Base-by-base conservation (phyloP, 352 stramenopile genomes). In the Phytopythium chamaehyphon region DNA sequence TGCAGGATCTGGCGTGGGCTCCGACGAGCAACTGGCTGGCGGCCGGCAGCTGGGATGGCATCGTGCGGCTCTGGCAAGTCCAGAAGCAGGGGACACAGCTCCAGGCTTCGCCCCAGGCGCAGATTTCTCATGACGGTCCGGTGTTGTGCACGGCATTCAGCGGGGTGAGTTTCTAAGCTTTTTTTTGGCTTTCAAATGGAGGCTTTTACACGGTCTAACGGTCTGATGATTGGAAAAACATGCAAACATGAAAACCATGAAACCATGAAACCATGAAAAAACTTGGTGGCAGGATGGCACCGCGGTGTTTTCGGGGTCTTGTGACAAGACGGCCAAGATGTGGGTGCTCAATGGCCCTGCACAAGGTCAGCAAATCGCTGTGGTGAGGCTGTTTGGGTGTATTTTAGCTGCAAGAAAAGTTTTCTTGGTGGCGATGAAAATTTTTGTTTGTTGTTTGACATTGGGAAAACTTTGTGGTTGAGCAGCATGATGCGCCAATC, bases 301-400 rank as follows among this genome's bases (percentile, higher is more conserved):
- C 43, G 85, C 82, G 2, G 89, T 98, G 40, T 98, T 98, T 59
- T 96, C 88, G 1, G 88, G 83, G n/a, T 96, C 90, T 18, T 90
- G 78, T 36, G 94, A 98, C 67, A 98, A 98, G 66, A 96, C 90
- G 5, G 93, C 95, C 23, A 95, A 97, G 51, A 98, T 98, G 92
- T 98, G 94, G 93, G 57, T 80, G 48, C 73, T 98, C 21, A 87
- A 79, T 19, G 80, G 82, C 7, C 83, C 79, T 0, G 49, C 66
- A 12, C 78, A 90, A 38, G 83, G 84, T n/a, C 76, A 88, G 60
- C 80, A 91, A 55, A 90, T 91, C 54, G 79, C 76, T 44, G 70
- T 80, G 81, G 66, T 90, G 78, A 46, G 66, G 54, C 18, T 8
- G 51, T 6, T 11, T 55, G 31, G 15, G 10, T 44, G 26, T 49